Base-by-base conservation (phyloP, 768 basidiomycete species). In the Mycena polygramma region DNA sequence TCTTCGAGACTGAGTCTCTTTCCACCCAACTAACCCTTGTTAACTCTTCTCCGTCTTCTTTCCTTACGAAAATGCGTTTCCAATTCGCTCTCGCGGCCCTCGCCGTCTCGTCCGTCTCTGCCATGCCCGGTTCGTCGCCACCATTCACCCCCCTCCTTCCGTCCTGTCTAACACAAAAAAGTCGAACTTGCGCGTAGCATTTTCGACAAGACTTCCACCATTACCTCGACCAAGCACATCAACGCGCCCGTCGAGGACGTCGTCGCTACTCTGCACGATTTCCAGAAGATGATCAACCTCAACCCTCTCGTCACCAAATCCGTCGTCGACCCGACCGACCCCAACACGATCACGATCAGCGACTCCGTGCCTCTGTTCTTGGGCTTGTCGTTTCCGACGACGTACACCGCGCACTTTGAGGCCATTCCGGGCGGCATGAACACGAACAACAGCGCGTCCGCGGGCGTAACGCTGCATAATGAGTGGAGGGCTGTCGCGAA, bases 401-500 rank as follows among this genome's bases (percentile, higher is more conserved):
- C 69, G 5, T 74, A 74, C 62, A 61, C 58, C n/a, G 73, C 70
- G 4, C 19, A 41, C 41, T 74, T 74, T 63, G 53, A 55, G 19
- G 46, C 70, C 36, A 26, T 71, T 4, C 30, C 55, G 4, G 43
- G 69, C 66, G 73, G 73, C 37, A 69, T 74, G 70, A 48, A 71
- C 60, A 71, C 67, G 17, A 36, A 74, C 57, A 71, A 71, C 63
- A 55, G 49, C 51, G 73, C 55, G 15, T 24, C 59, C 0, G 73
- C 73, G 10, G 73, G 73, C 22, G 73, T 74, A 26, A 1, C 10
- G 41, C 63, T 74, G 37, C 69, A 71, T 55, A 74, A 74, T 55
- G 66, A 74, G 55, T 74, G 73, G 73, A 37, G 70, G 20, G 73
- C 70, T 20, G 72, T 73, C 14, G 72, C 68, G 9, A 69, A 70